Evolutionary conservation across 129 eudicot species (phyloP), one percentile per base, ranked within the genome.

Genomic region (Centrapalus pauciflorus): DNA sequence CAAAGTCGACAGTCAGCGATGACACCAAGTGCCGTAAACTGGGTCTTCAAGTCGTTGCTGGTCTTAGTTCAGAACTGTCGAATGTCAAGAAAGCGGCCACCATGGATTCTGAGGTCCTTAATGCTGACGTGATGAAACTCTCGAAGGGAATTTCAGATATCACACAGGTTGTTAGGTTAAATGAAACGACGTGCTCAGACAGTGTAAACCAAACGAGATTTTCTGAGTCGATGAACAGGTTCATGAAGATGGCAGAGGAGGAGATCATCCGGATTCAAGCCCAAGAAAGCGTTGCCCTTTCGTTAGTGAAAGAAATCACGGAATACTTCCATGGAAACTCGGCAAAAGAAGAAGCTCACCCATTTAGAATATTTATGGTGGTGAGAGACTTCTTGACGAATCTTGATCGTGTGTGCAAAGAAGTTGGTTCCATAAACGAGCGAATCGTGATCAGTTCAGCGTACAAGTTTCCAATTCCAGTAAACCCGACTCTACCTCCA

Each of bases 251-350:
- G 79, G 99, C 97, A 0, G 97, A 94, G 66, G 99, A 84, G 70
- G 93, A 94, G 61, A 89, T 94, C 7, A 82, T 89, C 46, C 73
- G 82, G 76, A 72, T 89, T 64, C 96, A 94, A 73, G 99, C 99
- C 25, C 99, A 89, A 64, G 97, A 94, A 68, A 82, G 95, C n/a
- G 90, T 94, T 25, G 99, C 96, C 8, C 78, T 89, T 59, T 85
- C 99, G 7, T 69, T 94, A 25, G 99, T 94, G n/a, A 94, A 94
- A 66, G 99, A 94, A 70, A 89, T 94, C 4, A 94, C 97, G 0
- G 99, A 94, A 59, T 94, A 89, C 56, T 94, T 94, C 75, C 99
- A 94, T 30, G 99, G 99, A 12, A 82, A 89, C 67, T 89, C 99
- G 0, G 96, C 95, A 49, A 94, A 82, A 79, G 99, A 94, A 82